Percentiles rank a stretch among this genome's conserved stretches.
phyloP scores from a whole-genome alignment of 176 grass and related monocot genomes.

The Cocos nucifera region DNA sequence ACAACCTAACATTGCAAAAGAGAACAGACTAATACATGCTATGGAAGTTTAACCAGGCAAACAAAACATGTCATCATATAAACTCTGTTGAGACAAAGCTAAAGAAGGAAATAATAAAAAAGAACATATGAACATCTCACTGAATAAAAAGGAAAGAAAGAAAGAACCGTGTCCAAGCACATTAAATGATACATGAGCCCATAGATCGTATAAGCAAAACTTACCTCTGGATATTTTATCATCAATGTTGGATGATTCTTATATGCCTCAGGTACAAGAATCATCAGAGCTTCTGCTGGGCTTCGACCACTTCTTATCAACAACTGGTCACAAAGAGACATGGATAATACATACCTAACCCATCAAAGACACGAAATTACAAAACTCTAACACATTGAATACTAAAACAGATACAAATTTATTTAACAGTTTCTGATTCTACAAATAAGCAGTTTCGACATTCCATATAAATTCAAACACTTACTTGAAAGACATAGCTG shows the following conservation, averaged over 20 bases:
- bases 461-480: not conserved
- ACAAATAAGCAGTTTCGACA: not conserved
- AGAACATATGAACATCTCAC: no score
- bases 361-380: constrained; percentile 11
- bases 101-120: no score
- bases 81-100: no score
- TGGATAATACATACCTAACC: constrained; percentile 14
- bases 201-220: not conserved
- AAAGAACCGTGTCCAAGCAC: no score
- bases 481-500: no score
- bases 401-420: no score
- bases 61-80: no score
- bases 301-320: constrained; percentile 86
- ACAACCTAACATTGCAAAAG: constrained; percentile 47
- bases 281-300: constrained; percentile 91
- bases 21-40: not conserved
- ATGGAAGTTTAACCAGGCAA: no score
- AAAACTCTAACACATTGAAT: not conserved
- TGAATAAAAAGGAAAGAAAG: no score
- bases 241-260: constrained; percentile 97
- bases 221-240: constrained; percentile 98
- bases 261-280: constrained; percentile 97
- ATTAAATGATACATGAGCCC: no score
- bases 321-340: constrained; percentile 53
- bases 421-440: not conserved